Evolutionary conservation across 306 rosid genomes (phyloP).

Genomic region (Arachis stenosperma): DNA sequence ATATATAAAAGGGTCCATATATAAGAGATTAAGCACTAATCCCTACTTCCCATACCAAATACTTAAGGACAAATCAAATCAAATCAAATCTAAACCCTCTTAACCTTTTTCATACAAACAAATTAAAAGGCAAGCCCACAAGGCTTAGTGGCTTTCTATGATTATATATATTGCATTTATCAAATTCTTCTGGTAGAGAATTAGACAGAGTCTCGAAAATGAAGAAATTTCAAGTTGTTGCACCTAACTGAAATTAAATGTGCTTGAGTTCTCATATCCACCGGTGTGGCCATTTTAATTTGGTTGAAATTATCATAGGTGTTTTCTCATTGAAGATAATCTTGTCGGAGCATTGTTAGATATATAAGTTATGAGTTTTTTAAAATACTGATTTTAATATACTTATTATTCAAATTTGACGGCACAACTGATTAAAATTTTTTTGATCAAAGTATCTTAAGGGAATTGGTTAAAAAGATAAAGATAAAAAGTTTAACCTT

Average conservation of each 20-base stretch:
- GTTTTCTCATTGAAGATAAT: too few relatives aligned
- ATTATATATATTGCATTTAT: conserved; percentile 11
- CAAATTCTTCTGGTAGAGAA: neutral
- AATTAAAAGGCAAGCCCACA: neutral
- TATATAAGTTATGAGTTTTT: too few relatives aligned
- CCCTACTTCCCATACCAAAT: conserved; percentile 1
- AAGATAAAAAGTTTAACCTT: too few relatives aligned
- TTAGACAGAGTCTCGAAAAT: neutral
- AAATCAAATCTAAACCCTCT: conserved; percentile 22
- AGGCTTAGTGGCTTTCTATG: conserved; percentile 2
- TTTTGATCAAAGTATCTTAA: too few relatives aligned
- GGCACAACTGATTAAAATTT: too few relatives aligned
- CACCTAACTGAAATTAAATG: conserved; percentile 8
- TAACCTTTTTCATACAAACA: neutral
- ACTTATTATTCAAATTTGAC: too few relatives aligned
- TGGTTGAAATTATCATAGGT: too few relatives aligned
- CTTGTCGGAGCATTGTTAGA: too few relatives aligned
- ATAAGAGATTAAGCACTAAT: neutral
- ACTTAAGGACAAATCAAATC: neutral
- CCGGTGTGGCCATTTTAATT: too few relatives aligned
- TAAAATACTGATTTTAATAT: too few relatives aligned
- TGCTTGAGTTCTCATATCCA: too few relatives aligned
- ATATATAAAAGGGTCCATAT: neutral
- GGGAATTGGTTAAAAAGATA: too few relatives aligned
- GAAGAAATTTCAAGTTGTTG: neutral